Base-by-base conservation (phyloP, 371 early-diverging fungal genomes). In the Circinella umbellata region DNA sequence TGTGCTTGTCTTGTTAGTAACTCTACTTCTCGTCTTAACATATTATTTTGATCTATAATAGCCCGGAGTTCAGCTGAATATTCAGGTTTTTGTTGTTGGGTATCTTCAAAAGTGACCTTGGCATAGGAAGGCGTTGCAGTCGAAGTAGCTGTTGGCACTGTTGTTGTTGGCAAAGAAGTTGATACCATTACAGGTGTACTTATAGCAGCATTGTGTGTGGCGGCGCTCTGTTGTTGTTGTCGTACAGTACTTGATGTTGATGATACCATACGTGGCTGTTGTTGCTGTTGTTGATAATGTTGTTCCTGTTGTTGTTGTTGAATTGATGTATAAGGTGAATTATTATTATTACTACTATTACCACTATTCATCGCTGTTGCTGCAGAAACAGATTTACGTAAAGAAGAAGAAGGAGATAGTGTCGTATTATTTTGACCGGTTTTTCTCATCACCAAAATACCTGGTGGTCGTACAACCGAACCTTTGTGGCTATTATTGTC, bases 391-490 rank as follows among this genome's bases (percentile, higher is more conserved):
- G 57, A 34, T 34, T 57, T 57, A 34, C 57, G 57, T 34, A 57
- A 6, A n/a, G 57, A 57, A 15, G 51, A 51, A 51, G 51, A 15
- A 57, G 57, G 27, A 34, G 57, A 57, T 27, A 27, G 57, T 4
- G 34, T n/a, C 9, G 20, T 57, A 57, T 18, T 57, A 13, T 9
- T 57, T 34, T 6, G 7, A 57, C 57, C 27, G 6, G 6, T 27
- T 57, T 57, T 57, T 57, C 57, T 57, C 57, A 57, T 34, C 57
- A 27, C 27, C 27, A 57, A 57, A 57, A 57, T 57, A n/a, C 57
- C 35, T 57, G 18, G 57, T 10, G 20, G 57, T 57, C 35, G 57
- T 34, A 57, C 57, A 57, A 34, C 34, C 27, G 20, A 9, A 34
- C 9, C 27, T 34, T 57, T 57, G 34, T 57, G 57, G 57, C 34